Evolutionary conservation across 202 grass and related monocot genomes (phyloP).

Genomic region (Digitaria exilis): DNA sequence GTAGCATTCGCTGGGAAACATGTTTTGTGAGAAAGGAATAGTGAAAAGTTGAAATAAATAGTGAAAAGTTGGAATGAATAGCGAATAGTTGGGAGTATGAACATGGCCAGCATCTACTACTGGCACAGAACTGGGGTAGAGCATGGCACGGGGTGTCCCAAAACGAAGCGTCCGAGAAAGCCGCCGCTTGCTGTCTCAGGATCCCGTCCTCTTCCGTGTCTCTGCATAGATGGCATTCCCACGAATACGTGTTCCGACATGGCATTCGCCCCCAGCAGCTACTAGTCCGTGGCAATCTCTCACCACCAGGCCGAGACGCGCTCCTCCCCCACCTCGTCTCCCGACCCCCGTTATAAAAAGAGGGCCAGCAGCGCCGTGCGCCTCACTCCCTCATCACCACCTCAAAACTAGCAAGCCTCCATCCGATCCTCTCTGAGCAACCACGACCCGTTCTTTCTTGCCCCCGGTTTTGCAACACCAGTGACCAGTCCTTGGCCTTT

Average conservation of each 20-base stretch:
- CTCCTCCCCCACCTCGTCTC: no score
- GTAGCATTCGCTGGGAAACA: no score
- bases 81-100: no score
- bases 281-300: no score
- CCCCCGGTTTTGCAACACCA: background rate
- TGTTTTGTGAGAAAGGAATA: no score
- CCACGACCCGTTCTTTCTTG: background rate
- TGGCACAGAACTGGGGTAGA: background rate
- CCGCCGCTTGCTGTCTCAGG: no score
- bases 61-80: no score
- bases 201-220: no score
- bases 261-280: background rate
- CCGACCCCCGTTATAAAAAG: background rate
- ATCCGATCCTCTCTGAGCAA: no score
- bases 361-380: background rate
- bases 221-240: background rate
- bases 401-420: no score
- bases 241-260: background rate
- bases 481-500: background rate
- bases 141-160: background rate
- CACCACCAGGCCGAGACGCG: no score
- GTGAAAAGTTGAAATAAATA: no score
- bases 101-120: background rate
- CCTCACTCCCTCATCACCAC: slow-evolving; percentile 16
- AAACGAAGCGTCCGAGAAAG: slow-evolving; percentile 18